A percentile compares a stretch with the other conserved stretches of the same genome.
phyloP scores from a whole-genome alignment of 768 basidiomycete genomes.

The Auricularia heimuer region DNA sequence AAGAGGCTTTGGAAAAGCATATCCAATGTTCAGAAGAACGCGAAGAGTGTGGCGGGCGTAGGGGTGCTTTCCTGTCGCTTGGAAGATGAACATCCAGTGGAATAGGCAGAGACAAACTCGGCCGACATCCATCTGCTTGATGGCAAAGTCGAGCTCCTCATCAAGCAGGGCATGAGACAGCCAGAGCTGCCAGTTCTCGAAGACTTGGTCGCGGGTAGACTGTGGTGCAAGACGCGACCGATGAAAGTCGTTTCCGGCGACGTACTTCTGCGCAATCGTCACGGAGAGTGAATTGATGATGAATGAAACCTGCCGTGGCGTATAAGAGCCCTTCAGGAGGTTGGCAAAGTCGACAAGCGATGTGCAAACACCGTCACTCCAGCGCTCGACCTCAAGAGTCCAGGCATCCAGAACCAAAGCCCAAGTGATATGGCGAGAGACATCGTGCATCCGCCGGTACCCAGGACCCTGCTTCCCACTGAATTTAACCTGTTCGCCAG shows the following conservation, averaged over 20 bases:
- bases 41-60: not conserved
- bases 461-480: constrained; percentile 16
- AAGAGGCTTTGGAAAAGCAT: not conserved
- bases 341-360: not conserved
- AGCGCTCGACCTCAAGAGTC: constrained; percentile 5
- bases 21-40: not conserved
- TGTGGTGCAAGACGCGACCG: not conserved
- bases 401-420: constrained; percentile 23
- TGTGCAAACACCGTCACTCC: not conserved
- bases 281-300: not conserved
- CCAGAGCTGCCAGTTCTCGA: not conserved
- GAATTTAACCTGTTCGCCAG: constrained; percentile 21
- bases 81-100: not conserved
- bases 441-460: constrained; percentile 28
- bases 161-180: not conserved
- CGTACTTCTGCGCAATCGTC: not conserved
- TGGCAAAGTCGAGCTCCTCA: not conserved
- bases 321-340: not conserved
- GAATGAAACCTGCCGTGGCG: not conserved
- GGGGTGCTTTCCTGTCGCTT: not conserved
- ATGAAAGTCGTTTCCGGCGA: not conserved
- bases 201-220: not conserved
- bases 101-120: not conserved
- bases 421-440: constrained; percentile 22
- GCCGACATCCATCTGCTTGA: not conserved